Conservation (phyloP, 169 alveolate species). For the Hepatocystis sp. region DNA sequence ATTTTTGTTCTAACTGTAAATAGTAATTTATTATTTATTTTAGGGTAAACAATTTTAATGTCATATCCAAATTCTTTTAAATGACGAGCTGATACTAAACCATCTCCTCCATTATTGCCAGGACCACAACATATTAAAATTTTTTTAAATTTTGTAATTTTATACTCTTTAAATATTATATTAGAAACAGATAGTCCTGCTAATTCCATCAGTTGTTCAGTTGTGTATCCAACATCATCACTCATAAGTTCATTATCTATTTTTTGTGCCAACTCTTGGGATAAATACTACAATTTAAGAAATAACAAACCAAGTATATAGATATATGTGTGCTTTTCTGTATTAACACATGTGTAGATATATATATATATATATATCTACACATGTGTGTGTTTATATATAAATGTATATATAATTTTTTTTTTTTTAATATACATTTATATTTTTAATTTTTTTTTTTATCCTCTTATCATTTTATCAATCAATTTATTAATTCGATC, state of each 20-base stretch:
- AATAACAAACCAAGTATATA: neutral
- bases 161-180: constrained; percentile 80
- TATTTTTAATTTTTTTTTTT: too few species aligned
- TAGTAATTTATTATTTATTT: constrained; percentile 80
- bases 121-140: constrained; percentile 91
- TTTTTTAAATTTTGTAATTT: constrained; percentile 55
- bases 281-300: constrained; percentile 19
- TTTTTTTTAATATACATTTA: too few species aligned
- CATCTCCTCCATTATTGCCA: constrained; percentile 95
- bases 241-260: constrained; percentile 88
- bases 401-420: too few species aligned
- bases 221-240: constrained; percentile 85
- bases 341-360: too few species aligned
- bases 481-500: too few species aligned
- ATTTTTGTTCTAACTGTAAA: too few species aligned
- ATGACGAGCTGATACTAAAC: constrained; percentile 91
- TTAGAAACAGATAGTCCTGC: constrained; percentile 92
- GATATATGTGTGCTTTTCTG: too few species aligned
- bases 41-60: constrained; percentile 85
- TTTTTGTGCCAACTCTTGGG: constrained; percentile 70
- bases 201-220: constrained; percentile 91
- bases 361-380: too few species aligned
- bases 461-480: neutral
- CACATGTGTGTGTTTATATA: too few species aligned
- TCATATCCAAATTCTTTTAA: constrained; percentile 85